Evolutionary conservation across 768 basidiomycete genomes (phyloP).

Genomic region (Amanita fuliginea): DNA sequence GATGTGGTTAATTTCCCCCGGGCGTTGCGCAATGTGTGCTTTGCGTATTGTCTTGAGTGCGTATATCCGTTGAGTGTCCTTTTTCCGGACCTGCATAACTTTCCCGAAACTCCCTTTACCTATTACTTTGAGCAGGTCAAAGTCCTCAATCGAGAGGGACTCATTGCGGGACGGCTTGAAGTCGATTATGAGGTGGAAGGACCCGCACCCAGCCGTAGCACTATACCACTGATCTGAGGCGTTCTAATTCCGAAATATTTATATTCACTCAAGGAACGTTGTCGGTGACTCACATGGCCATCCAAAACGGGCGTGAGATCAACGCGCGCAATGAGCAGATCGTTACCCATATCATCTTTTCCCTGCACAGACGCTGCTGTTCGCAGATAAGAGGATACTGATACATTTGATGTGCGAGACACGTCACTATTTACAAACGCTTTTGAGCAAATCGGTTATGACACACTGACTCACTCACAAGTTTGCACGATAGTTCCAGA

Average conservation of each 20-base stretch:
- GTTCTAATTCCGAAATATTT: slow-evolving; percentile 32
- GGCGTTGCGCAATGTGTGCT: slow-evolving; percentile 92
- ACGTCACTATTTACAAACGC: slow-evolving; percentile 64
- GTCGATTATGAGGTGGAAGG: slow-evolving; percentile 92
- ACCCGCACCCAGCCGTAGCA: slow-evolving; percentile 75
- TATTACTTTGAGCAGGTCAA: slow-evolving; percentile 95
- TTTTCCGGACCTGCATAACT: slow-evolving; percentile 99
- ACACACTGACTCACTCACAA: slow-evolving; percentile 54
- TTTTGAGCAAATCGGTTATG: background rate
- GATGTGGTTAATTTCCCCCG: slow-evolving; percentile 97
- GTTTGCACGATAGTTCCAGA: slow-evolving; percentile 93
- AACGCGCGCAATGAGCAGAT: slow-evolving; percentile 86
- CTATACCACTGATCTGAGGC: slow-evolving; percentile 87
- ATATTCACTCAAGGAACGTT: background rate
- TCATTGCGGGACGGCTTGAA: slow-evolving; percentile 84
- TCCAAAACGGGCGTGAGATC: slow-evolving; percentile 82
- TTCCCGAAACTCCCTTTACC: slow-evolving; percentile 98
- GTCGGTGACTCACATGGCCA: slow-evolving; percentile 42
- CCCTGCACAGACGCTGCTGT: slow-evolving; percentile 62
- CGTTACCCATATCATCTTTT: slow-evolving; percentile 95
- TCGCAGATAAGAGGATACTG: slow-evolving; percentile 85
- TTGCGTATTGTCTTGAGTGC: slow-evolving; percentile 98
- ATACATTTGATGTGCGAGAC: slow-evolving; percentile 85
- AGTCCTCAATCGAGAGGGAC: slow-evolving; percentile 88
- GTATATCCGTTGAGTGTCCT: slow-evolving; percentile 96